Percentiles rank a stretch among this genome's conserved stretches.
phyloP scores from a whole-genome alignment of 306 rosid species.

The Sindora glabra region DNA sequence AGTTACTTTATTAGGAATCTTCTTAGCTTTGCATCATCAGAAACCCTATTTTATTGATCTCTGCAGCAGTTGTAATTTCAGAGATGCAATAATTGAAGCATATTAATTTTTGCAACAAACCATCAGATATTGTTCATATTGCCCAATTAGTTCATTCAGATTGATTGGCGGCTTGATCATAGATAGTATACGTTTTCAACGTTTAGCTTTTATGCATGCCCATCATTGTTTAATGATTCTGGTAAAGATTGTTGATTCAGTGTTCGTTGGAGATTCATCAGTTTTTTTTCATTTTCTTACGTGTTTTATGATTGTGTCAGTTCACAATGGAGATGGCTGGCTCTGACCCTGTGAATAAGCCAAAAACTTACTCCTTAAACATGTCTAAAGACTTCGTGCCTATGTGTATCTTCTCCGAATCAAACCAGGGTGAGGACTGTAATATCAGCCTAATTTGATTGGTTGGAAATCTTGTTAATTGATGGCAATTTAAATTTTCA shows the following conservation, averaged over 20 bases:
- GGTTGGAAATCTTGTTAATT: background rate
- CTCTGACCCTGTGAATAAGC: slow-evolving; percentile 49
- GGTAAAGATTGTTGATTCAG: background rate
- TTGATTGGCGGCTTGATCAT: background rate
- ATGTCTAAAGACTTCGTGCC: slow-evolving; percentile 94
- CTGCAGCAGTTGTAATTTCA: background rate
- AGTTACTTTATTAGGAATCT: background rate
- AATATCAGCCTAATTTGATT: background rate
- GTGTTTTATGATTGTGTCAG: slow-evolving; percentile 33
- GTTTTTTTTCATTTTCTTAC: background rate
- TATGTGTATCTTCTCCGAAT: slow-evolving; percentile 83
- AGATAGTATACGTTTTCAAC: too few species aligned
- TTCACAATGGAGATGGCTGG: slow-evolving; percentile 89
- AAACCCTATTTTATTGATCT: background rate
- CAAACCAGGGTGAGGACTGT: slow-evolving; percentile 66
- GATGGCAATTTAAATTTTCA: slow-evolving; percentile 5
- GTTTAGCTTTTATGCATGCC: too few species aligned
- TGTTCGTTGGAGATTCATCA: background rate
- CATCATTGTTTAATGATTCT: background rate
- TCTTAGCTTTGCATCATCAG: background rate
- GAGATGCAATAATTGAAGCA: background rate
- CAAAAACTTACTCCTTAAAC: slow-evolving; percentile 68
- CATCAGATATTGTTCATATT: too few species aligned
- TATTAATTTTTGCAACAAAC: background rate
- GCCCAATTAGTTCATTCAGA: background rate